phyloP scores from a whole-genome alignment of 2,329 filamentous ascomycete genomes.

The Botrytis porri region DNA sequence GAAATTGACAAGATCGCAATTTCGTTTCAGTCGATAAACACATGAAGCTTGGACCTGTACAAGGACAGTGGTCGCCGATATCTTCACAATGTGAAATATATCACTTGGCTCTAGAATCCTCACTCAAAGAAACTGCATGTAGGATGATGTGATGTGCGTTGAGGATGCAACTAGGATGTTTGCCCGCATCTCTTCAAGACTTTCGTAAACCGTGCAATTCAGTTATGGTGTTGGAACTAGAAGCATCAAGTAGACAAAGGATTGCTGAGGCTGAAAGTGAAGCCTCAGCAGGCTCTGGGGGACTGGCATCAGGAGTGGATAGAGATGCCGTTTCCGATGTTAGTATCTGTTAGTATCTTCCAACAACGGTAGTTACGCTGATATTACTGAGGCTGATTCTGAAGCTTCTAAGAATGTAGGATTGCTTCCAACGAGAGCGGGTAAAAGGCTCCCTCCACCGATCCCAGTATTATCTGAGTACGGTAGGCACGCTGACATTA shows the following conservation, averaged over 20 bases:
- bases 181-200: background rate
- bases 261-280: background rate
- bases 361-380: background rate
- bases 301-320: background rate
- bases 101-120: background rate
- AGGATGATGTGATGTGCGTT: background rate
- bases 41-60: conserved; percentile 12
- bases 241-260: background rate
- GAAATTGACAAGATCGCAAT: conserved; percentile 5
- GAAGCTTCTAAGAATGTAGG: background rate
- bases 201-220: background rate
- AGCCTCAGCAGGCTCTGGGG: background rate
- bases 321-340: background rate
- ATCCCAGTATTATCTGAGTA: background rate
- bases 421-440: background rate
- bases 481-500: background rate
- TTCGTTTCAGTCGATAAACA: conserved; percentile 12
- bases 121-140: background rate
- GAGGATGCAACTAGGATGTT: conserved; percentile 2
- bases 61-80: background rate
- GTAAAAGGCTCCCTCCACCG: background rate
- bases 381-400: background rate
- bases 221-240: background rate
- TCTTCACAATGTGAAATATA: background rate
- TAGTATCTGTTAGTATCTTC: background rate